Base-by-base conservation (phyloP, 345 rosid species). In the Salix udensis region DNA sequence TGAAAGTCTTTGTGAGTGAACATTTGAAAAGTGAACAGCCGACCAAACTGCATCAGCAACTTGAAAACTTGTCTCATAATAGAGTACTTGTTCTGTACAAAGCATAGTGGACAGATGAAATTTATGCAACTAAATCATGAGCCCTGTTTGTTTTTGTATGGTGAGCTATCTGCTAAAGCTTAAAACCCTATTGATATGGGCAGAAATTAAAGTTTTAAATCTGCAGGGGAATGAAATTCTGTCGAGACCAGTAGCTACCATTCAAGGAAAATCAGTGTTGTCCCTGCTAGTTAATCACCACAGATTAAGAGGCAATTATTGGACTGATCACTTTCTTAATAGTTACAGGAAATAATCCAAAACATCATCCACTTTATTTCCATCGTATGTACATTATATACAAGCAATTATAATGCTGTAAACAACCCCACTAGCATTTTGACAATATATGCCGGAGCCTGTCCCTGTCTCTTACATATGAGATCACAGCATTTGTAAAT, bases 381-480 rank as follows among this genome's bases (percentile, higher is more conserved):
- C 69, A 71, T 8, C 71, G 76, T 79, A 67, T 72, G 74, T 61
- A 76, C 55, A 71, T 21, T 73, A 74, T 76, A 28, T 82, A 82
- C 81, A 78, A 70, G 69, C 39, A 58, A 50, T 50, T 76, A 62
- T 69, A 23, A 73, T 16, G 23, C 10, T 18, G 36, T 19, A 16
- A 19, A 37, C 64, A 62, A 11, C 34, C 55, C 81, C 75, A 72
- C 82, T 74, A 53, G 77, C 68, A 62, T 67, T 48, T 74, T 74
- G 74, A 74, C 50, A 79, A 65, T 34, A 58, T 10, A 64, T 58
- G 67, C 66, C 61, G 40, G 70, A 74, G 60, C 31, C 11, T 74
- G 81, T 82, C 81, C 61, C 81, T 71, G 42, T 50, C 75, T 50
- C 58, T 67, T 72, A 82, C 79, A 82, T 64, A 60, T 42, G 73